These are phyloP conservation scores for Corymbia maculata DNA, from an alignment of 345 rosid genomes.

Conservation along the genomic window DNA sequence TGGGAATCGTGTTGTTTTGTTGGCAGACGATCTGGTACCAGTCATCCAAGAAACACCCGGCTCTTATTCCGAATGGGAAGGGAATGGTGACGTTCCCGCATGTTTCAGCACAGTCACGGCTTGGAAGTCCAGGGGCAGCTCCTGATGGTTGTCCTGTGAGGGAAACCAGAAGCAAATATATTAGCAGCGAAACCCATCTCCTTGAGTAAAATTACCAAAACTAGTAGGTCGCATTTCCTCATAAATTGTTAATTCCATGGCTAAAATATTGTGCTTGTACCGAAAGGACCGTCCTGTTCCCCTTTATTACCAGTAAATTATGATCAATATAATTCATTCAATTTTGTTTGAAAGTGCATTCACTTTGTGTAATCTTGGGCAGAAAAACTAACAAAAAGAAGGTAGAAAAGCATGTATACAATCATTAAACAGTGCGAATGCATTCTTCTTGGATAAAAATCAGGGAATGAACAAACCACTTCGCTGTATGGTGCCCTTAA, in stretches of 20 bases:
- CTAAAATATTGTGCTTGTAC: background rate
- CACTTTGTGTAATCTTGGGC: background rate
- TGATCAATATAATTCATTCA: background rate
- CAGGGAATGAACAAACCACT: background rate
- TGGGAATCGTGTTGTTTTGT: background rate
- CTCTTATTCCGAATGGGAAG: background rate
- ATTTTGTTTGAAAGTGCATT: background rate
- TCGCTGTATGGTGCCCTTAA: background rate
- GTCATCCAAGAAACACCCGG: background rate
- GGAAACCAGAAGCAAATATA: too few relatives aligned
- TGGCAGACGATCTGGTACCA: too few relatives aligned
- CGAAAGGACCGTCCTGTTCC: background rate
- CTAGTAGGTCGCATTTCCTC: too few relatives aligned
- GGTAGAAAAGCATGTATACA: background rate
- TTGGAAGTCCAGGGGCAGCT: background rate
- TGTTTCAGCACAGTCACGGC: background rate
- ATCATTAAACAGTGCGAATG: background rate
- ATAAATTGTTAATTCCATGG: background rate
- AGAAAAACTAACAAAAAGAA: background rate
- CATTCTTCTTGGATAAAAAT: background rate
- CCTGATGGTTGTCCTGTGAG: too few relatives aligned
- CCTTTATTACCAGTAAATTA: background rate
- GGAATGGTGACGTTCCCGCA: background rate
- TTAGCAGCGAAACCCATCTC: too few relatives aligned
- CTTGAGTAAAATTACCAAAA: too few relatives aligned